These are phyloP conservation scores for Botrytis elliptica DNA, from an alignment of 2,329 filamentous ascomycete genomes.

Conservation along the genomic window DNA sequence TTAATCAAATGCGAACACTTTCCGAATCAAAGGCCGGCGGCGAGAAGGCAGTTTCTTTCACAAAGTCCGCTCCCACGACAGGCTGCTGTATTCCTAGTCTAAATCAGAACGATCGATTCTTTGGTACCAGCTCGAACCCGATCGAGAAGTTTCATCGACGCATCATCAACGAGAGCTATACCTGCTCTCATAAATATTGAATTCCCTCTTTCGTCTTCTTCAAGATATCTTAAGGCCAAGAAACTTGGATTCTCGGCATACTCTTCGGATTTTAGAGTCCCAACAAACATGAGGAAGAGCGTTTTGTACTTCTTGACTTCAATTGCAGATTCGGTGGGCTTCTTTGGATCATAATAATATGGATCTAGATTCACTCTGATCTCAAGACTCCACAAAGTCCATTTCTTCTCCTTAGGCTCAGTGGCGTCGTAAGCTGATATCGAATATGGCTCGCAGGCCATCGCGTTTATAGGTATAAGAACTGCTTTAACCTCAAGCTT, in stretches of 20 bases:
- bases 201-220: neutral
- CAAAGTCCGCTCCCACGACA: neutral
- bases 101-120: neutral
- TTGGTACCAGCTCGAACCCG: neutral
- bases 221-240: neutral
- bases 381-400: fast-evolving
- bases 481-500: neutral
- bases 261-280: fast-evolving
- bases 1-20: neutral
- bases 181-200: neutral
- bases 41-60: neutral
- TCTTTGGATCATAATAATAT: neutral
- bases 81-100: neutral
- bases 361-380: neutral
- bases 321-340: neutral
- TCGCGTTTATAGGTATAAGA: neutral
- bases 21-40: neutral
- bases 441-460: fast-evolving
- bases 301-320: neutral
- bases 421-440: neutral
- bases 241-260: neutral
- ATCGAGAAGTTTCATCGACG: neutral
- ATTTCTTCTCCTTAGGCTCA: neutral
- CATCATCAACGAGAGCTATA: fast-evolving
- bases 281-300: neutral